Conservation (phyloP, 2,329 filamentous ascomycete species). For the Tolypocladium ophioglossoides region DNA sequence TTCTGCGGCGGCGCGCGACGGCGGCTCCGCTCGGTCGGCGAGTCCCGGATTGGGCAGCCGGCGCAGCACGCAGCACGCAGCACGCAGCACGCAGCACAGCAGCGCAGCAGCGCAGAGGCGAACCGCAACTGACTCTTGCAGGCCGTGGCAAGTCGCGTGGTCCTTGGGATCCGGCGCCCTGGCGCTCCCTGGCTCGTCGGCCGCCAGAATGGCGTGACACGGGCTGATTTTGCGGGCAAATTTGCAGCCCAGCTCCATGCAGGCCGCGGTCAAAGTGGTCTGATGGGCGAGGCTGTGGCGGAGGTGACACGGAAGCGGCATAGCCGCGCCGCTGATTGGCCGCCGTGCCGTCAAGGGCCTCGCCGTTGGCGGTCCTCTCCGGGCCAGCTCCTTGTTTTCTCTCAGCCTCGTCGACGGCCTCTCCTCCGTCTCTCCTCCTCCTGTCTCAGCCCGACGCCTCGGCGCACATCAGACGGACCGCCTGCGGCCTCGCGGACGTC, state of each 20-base stretch:
- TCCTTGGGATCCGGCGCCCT: neutral
- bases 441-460: no score
- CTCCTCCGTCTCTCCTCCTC: no score
- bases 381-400: no score
- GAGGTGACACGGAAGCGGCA: neutral
- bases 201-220: slow-evolving; percentile 9
- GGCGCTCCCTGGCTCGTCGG: neutral
- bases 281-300: slow-evolving; percentile 25
- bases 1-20: neutral
- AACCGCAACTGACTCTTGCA: neutral
- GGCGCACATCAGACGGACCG: no score
- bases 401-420: neutral
- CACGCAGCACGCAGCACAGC: no score
- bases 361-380: neutral
- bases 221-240: slow-evolving; percentile 3
- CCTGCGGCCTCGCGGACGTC: no score
- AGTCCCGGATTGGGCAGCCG: neutral
- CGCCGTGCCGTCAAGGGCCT: neutral
- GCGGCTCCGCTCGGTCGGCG: neutral
- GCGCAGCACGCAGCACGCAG: no score
- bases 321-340: neutral
- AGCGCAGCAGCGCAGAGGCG: no score
- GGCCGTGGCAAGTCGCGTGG: neutral
- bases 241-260: slow-evolving; percentile 6
- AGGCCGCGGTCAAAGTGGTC: slow-evolving; percentile 20